Base-by-base conservation (phyloP, 163 green algal species). In the Chloromonas sp. region DNA sequence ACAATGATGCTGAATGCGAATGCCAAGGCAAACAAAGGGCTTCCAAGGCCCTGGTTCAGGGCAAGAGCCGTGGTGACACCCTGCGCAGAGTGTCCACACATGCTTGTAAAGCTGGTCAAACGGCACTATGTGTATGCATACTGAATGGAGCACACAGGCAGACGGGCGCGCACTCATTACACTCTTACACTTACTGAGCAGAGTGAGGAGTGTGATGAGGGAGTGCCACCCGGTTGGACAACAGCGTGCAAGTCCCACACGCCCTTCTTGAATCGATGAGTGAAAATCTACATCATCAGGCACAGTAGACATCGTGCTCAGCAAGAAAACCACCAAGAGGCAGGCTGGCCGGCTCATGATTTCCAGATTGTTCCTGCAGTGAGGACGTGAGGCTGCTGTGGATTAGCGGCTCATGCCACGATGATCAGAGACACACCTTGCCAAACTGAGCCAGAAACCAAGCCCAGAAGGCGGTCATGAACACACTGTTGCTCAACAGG, bases 211-310 rank as follows among this genome's bases (percentile, higher is more conserved):
- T 98, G 96, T 57, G 94, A 98, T 13, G 96, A 98, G 11, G 96
- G 96, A 95, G 98, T 98, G 86, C 96, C 96, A 57, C 96, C 96
- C n/a, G 93, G 95, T 80, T 96, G 92, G 0, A 98, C 84, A 57
- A 98, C 90, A 0, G 95, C 92, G 57, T 83, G 89, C 0, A 97
- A 2, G 78, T 95, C 91, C 91, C 92, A 98, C 2, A 95, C 87
- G 61, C 96, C 94, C 78, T 94, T 95, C 85, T 95, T 96, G 70
- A 91, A 93, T 3, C 93, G 90, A 85, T 95, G 93, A 0, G 96
- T 98, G 89, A 98, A 98, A 60, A 98, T 96, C 93, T 97, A 87
- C 84, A 87, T 36, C 36, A 36, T 14, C 8, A 2, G 61, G 77
- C 3, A 80, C 1, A 60, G 83, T 80, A 14, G 1, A 62, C 60